Evolutionary conservation across 139 green algal genomes (phyloP).

Genomic region (Haematococcus sp.): DNA sequence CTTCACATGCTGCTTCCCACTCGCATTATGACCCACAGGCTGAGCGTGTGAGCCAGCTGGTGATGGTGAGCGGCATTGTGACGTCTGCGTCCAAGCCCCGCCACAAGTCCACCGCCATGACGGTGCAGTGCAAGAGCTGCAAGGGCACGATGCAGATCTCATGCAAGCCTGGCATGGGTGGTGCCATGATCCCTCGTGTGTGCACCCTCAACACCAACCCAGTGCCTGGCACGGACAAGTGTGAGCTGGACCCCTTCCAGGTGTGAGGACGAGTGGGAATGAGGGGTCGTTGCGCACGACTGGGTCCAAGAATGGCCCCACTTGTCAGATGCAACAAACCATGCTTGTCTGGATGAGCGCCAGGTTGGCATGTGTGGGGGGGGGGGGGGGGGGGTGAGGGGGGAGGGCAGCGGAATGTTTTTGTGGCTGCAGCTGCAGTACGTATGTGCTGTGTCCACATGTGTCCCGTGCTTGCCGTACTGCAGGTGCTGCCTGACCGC

Average conservation of each 20-base stretch:
- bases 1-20: too few species aligned
- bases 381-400: too few species aligned
- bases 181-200: constrained; percentile 66
- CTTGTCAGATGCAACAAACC: background rate
- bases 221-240: constrained; percentile 5
- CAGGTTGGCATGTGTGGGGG: too few species aligned
- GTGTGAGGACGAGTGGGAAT: background rate
- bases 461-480: too few species aligned
- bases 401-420: too few species aligned
- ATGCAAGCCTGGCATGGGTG: constrained; percentile 83
- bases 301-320: too few species aligned
- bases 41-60: constrained; percentile 83
- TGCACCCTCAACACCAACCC: constrained; percentile 41
- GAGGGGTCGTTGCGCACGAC: too few species aligned
- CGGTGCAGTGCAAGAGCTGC: constrained; percentile 88
- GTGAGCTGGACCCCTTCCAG: background rate
- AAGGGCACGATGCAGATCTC: constrained; percentile 57
- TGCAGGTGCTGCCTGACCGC: constrained; percentile 68
- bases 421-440: too few species aligned
- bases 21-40: too few species aligned
- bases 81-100: constrained; percentile 82
- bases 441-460: too few species aligned
- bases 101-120: constrained; percentile 93
- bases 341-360: too few species aligned
- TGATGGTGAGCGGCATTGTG: constrained; percentile 96